Conservation (phyloP, 192 early-diverging fungal species). For the Coemansia javaensis region DNA sequence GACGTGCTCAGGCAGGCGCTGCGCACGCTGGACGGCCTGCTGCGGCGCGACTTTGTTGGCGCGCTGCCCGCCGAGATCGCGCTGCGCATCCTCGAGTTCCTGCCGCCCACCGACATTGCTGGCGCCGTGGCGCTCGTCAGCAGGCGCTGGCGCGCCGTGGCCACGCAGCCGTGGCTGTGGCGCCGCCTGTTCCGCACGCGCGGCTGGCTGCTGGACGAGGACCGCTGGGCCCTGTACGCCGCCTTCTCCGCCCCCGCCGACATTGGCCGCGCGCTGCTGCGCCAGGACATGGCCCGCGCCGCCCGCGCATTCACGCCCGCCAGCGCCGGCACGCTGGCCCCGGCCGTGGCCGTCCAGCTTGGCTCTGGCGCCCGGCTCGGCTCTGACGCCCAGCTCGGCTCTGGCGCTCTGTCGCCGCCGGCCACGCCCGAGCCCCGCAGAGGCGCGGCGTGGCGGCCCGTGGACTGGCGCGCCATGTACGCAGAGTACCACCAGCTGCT, state of each 20-base stretch:
- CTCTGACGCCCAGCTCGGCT: no score
- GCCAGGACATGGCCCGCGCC: constrained; percentile 4
- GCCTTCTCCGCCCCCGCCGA: constrained; percentile 11
- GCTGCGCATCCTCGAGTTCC: constrained; percentile 21
- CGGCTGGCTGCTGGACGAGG: constrained; percentile 26
- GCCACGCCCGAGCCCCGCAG: constrained; percentile 45
- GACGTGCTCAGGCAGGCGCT: constrained; percentile 24
- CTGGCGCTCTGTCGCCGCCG: no score
- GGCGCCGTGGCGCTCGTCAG: constrained; percentile 24
- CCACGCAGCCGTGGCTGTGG: constrained; percentile 37
- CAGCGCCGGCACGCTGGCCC: constrained; percentile 5
- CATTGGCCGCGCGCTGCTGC: constrained; percentile 12
- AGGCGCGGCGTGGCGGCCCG: constrained; percentile 67
- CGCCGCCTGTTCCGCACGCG: constrained; percentile 16
- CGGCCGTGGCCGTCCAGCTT: neutral
- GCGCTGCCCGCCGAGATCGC: constrained; percentile 35
- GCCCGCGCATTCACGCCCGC: neutral
- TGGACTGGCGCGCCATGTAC: constrained; percentile 76
- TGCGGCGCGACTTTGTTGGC: constrained; percentile 45
- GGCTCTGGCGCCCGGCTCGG: no score
- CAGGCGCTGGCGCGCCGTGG: constrained; percentile 18
- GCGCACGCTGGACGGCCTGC: constrained; percentile 19
- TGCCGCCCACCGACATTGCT: constrained; percentile 25
- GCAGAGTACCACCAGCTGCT: constrained; percentile 60
- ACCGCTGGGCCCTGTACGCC: constrained; percentile 36